phyloP scores from a whole-genome alignment of 2,329 filamentous ascomycete species.

The Trichoderma atroviride region DNA sequence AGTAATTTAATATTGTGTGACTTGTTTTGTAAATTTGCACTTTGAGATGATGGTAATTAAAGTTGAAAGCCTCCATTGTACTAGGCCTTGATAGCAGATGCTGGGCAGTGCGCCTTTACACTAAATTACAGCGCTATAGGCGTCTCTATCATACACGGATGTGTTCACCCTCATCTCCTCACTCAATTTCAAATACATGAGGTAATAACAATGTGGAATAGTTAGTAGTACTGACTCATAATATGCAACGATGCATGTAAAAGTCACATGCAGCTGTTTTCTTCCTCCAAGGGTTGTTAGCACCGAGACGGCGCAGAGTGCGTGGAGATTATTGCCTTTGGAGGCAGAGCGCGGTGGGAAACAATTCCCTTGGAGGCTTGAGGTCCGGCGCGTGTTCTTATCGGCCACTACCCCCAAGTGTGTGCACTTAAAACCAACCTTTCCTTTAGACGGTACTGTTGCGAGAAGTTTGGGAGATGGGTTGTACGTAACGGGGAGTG shows the following conservation, averaged over 20 bases:
- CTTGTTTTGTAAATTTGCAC: background rate
- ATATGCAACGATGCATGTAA: background rate
- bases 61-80: background rate
- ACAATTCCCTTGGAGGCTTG: background rate
- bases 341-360: background rate
- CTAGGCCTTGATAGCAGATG: too few species aligned
- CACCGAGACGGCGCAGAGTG: background rate
- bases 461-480: background rate
- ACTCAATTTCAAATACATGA: background rate
- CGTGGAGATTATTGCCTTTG: background rate
- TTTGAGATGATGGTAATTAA: background rate
- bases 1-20: background rate
- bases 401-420: background rate
- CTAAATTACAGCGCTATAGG: background rate
- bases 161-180: background rate
- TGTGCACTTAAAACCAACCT: background rate
- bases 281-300: background rate
- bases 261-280: background rate
- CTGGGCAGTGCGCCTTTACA: too few species aligned
- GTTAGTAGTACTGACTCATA: background rate
- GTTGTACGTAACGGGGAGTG: background rate
- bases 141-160: too few species aligned
- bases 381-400: background rate
- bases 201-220: background rate
- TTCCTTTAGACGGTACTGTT: background rate